Evolutionary conservation across 1,139 yeast species (phyloP).

Genomic region (Magnusiomyces sp.): DNA sequence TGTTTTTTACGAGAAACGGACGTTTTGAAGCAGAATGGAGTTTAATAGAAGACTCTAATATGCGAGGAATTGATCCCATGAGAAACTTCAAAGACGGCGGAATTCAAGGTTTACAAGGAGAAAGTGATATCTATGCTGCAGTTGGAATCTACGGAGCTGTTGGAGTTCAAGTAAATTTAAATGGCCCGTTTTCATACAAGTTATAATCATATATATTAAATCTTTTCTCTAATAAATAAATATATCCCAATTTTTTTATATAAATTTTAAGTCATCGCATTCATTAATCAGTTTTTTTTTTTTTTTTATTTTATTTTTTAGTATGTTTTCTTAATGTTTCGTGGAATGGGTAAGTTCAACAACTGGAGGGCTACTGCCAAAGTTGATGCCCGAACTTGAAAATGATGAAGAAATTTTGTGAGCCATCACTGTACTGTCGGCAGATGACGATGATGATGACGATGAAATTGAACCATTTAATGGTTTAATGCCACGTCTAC

Average conservation of each 20-base stretch:
- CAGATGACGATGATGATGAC: background rate
- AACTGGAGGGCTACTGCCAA: slow-evolving; percentile 14
- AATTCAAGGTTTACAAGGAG: slow-evolving; percentile 22
- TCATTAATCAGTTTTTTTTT: no score
- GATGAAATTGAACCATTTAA: background rate
- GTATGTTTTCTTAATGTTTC: no score
- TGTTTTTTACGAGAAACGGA: slow-evolving; percentile 21
- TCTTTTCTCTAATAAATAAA: no score
- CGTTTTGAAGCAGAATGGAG: slow-evolving; percentile 21
- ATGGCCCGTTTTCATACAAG: slow-evolving; percentile 7
- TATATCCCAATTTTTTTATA: no score
- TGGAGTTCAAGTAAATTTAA: slow-evolving; percentile 23
- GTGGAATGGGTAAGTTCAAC: slow-evolving; percentile 15
- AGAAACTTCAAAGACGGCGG: slow-evolving; percentile 20
- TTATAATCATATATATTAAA: no score
- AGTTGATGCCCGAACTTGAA: slow-evolving; percentile 13
- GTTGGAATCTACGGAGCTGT: slow-evolving; percentile 25
- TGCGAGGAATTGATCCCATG: slow-evolving; percentile 17
- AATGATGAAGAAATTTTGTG: slow-evolving; percentile 10
- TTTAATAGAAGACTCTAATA: slow-evolving; percentile 16
- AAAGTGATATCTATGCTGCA: slow-evolving; percentile 24
- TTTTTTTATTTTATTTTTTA: no score
- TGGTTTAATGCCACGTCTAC: no score
- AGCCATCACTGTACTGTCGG: slow-evolving; percentile 2
- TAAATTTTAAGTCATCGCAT: no score